phyloP scores from a whole-genome alignment of 768 basidiomycete species.

The Glaciozyma martinii region DNA sequence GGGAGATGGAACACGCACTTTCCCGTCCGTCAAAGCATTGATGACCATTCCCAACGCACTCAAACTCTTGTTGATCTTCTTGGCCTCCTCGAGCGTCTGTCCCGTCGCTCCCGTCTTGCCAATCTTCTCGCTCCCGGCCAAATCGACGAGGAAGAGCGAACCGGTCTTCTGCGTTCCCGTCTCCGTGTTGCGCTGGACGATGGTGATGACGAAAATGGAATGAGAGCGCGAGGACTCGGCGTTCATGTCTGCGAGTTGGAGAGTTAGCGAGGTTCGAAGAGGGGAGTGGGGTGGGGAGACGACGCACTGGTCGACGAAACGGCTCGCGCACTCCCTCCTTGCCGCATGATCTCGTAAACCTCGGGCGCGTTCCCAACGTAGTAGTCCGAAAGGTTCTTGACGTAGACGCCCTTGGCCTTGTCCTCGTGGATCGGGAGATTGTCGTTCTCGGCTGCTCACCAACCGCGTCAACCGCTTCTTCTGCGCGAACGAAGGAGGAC shows the following conservation, averaged over 20 bases:
- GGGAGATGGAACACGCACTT: constrained; percentile 50
- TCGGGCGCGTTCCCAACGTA: constrained; percentile 92
- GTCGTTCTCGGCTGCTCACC: constrained; percentile 73
- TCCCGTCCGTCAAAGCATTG: constrained; percentile 90
- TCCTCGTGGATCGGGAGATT: constrained; percentile 98
- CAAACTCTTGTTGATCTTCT: constrained; percentile 99
- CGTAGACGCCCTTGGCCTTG: constrained; percentile 93
- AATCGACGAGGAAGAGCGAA: constrained; percentile 92
- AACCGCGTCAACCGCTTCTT: constrained; percentile 97
- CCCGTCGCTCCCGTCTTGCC: constrained; percentile 99
- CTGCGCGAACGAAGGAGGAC: constrained; percentile 50
- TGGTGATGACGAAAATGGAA: constrained; percentile 92
- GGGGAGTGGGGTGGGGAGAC: neutral
- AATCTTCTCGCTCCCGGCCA: constrained; percentile 98
- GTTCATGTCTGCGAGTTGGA: constrained; percentile 79
- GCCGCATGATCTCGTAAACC: constrained; percentile 98
- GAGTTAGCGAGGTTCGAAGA: constrained; percentile 1
- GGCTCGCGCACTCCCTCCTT: constrained; percentile 80
- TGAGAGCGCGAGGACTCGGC: constrained; percentile 98
- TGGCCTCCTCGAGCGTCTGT: constrained; percentile 96
- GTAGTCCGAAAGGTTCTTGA: constrained; percentile 93
- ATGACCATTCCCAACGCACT: constrained; percentile 99
- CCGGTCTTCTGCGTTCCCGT: constrained; percentile 92
- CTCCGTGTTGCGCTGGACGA: constrained; percentile 86
- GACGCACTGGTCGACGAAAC: constrained; percentile 85